Percentiles rank a stretch among this genome's conserved stretches.
phyloP scores from a whole-genome alignment of 2,329 filamentous ascomycete genomes.

The Colletotrichum melonis region DNA sequence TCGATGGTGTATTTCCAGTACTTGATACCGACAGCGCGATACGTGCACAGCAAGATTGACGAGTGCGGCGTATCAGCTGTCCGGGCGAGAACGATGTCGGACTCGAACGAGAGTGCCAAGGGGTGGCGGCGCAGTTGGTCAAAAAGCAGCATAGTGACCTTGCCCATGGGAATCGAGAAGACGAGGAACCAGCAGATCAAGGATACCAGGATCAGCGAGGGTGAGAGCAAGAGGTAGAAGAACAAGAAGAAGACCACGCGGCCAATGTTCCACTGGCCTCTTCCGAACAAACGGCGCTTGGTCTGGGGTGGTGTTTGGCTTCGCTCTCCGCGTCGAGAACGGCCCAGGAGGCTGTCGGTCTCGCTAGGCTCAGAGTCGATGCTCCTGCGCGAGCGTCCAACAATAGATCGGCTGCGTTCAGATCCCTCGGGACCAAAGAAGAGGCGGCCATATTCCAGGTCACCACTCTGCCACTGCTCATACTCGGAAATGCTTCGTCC shows the following conservation, averaged over 20 bases:
- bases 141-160: conserved; percentile 89
- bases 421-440: conserved; percentile 96
- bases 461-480: conserved; percentile 98
- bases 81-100: conserved; percentile 81
- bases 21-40: conserved; percentile 90
- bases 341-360: conserved; percentile 87
- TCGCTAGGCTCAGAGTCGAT: conserved; percentile 87
- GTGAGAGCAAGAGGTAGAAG: conserved; percentile 93
- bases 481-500: conserved; percentile 98
- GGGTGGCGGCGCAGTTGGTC: conserved; percentile 94
- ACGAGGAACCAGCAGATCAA: conserved; percentile 95
- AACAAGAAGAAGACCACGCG: conserved; percentile 95
- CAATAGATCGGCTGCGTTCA: conserved; percentile 75
- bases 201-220: conserved; percentile 86
- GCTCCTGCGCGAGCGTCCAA: conserved; percentile 88
- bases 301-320: conserved; percentile 52
- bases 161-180: conserved; percentile 99
- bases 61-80: conserved; percentile 77
- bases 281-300: conserved; percentile 91
- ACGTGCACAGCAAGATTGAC: conserved; percentile 94
- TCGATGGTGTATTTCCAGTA: conserved; percentile 99
- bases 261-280: conserved; percentile 94
- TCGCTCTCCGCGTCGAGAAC: conserved; percentile 63
- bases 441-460: conserved; percentile 92
- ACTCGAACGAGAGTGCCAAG: conserved; percentile 91